Evolutionary conservation across 2,329 filamentous ascomycete species (phyloP), one percentile per base, ranked within the genome.

Genomic region (Helicocarpus griseus): DNA sequence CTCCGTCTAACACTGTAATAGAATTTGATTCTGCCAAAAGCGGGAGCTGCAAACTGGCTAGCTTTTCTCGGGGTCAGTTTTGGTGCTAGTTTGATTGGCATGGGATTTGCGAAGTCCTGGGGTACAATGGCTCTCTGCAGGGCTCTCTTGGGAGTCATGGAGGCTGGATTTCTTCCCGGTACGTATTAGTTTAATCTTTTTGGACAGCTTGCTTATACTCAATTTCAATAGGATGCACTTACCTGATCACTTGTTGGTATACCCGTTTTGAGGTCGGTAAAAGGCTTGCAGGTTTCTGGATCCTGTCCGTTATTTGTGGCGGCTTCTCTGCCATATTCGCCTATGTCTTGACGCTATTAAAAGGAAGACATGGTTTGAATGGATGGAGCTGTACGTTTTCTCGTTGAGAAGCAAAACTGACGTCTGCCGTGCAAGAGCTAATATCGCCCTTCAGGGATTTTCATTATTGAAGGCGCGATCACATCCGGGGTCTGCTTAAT

Each of bases 341-440:
- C 0, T 70, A 65, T 19, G 65, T 63, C 0, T 63, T 73, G 38
- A 63, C 61, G 28, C 53, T 61, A 29, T 52, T 65, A 44, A 52
- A 61, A 2, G 63, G 63, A 5, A 54, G 49, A 2, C 48, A 56
- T n/a, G 61, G 60, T 3, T 48, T 70, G n/a, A 61, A 58, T 13
- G 69, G 69, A 3, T 73, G 68, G 68, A 51, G 61, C 17, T 70
- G 67, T 50, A 64, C 67, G 49, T 57, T 54, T n/a, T n/a, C n/a
- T n/a, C n/a, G n/a, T n/a, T n/a, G n/a, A n/a, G n/a, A n/a, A n/a
- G n/a, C n/a, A n/a, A 41, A 35, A 35, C 54, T 56, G 36, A 48
- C 44, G 19, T 29, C 17, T 45, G 19, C 14, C 9, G 41, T 24
- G 21, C 13, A 22, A n/a, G n/a, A n/a, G n/a, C n/a, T 45, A 45